phyloP scores from a whole-genome alignment of 2,329 filamentous ascomycete genomes.

The Bipolaris bicolor region DNA sequence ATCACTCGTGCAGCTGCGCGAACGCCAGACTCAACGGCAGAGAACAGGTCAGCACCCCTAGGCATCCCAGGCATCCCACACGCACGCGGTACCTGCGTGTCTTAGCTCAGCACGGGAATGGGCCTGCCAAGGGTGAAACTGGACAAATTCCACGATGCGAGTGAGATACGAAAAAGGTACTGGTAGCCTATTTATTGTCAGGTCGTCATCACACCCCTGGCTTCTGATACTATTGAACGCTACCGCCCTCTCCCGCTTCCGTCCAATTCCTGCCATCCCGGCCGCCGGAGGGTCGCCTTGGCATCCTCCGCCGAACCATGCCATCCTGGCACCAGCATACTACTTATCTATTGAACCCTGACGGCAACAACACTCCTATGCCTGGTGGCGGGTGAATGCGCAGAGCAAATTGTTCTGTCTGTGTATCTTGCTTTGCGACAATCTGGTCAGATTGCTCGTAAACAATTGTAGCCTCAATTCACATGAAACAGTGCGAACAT shows the following conservation, averaged over 20 bases:
- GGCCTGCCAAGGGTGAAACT: background rate
- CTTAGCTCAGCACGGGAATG: background rate
- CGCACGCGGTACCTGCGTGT: background rate
- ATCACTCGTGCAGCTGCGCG: background rate
- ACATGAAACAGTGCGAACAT: background rate
- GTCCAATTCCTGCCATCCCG: background rate
- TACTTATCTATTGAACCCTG: background rate
- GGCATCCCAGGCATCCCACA: background rate
- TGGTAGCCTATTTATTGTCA: background rate
- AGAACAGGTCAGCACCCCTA: background rate
- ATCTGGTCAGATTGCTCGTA: background rate
- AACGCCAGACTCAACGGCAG: background rate
- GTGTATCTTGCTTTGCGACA: background rate
- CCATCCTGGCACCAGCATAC: background rate
- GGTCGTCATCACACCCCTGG: background rate
- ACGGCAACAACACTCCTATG: background rate
- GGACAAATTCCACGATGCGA: background rate
- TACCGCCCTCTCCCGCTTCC: background rate
- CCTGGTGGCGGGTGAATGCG: too few species aligned
- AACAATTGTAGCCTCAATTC: background rate
- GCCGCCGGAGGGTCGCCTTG: too few species aligned
- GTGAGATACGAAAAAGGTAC: background rate
- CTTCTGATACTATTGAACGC: background rate
- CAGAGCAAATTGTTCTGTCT: background rate
- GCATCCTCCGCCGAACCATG: background rate